Evolutionary conservation across 257 asterid genomes (phyloP).

Genomic region (Solanum microdontum): DNA sequence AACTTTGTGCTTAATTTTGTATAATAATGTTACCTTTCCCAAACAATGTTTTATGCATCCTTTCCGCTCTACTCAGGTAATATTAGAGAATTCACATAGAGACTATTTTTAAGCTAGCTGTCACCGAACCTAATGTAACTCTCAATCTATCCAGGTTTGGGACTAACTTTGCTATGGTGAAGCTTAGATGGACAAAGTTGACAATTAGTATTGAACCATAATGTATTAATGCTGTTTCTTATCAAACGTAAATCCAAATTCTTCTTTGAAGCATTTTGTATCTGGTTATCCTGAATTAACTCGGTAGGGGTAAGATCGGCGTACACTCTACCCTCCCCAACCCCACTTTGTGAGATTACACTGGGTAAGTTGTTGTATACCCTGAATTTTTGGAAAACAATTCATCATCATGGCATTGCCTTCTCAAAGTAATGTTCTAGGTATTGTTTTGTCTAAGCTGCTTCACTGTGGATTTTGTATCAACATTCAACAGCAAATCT

Average conservation of each 20-base stretch:
- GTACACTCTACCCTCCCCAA: no score
- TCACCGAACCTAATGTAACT: background rate
- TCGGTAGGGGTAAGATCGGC: no score
- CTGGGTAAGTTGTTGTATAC: no score
- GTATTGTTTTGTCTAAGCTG: background rate
- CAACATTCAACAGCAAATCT: background rate
- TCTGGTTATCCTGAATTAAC: background rate
- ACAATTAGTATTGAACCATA: background rate
- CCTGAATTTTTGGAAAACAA: background rate
- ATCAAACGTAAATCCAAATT: background rate
- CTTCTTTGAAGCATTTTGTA: background rate
- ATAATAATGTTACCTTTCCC: background rate
- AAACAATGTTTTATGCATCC: background rate
- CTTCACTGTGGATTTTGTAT: background rate
- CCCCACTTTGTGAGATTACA: no score
- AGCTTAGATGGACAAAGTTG: background rate
- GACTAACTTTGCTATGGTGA: background rate
- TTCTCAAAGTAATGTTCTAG: background rate
- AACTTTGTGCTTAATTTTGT: background rate
- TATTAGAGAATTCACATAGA: background rate
- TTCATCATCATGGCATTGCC: background rate
- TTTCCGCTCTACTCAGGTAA: background rate
- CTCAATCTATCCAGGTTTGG: background rate
- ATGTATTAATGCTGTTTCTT: background rate
- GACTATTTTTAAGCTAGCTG: background rate